phyloP scores from a whole-genome alignment of 2,329 filamentous ascomycete species.

The Alternaria angustiovoidea region DNA sequence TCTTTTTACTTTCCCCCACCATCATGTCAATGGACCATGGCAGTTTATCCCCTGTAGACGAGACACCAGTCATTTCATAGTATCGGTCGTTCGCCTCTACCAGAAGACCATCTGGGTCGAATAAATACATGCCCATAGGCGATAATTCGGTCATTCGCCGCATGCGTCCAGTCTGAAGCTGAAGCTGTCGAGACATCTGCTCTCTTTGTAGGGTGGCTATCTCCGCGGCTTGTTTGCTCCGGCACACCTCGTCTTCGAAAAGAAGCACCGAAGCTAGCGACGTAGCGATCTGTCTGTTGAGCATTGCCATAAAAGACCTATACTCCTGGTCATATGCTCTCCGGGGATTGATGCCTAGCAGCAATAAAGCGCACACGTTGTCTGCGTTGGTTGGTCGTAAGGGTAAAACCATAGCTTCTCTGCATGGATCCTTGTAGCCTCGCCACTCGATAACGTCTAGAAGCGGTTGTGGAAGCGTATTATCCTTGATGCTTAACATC shows the following conservation, averaged over 20 bases:
- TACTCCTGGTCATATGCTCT: slow-evolving; percentile 48
- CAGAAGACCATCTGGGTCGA: slow-evolving; percentile 52
- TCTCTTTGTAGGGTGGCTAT: slow-evolving; percentile 40
- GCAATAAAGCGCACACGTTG: slow-evolving; percentile 42
- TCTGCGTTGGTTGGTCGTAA: slow-evolving; percentile 41
- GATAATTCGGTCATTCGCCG: slow-evolving; percentile 47
- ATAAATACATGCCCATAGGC: slow-evolving; percentile 45
- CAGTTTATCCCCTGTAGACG: slow-evolving; percentile 49
- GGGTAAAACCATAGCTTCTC: slow-evolving; percentile 45
- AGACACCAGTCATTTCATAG: slow-evolving; percentile 58
- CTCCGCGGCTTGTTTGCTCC: slow-evolving; percentile 37
- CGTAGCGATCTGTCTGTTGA: slow-evolving; percentile 45
- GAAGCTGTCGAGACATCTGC: slow-evolving; percentile 37
- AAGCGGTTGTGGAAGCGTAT: slow-evolving; percentile 35
- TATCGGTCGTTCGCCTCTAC: slow-evolving; percentile 57
- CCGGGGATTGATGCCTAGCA: slow-evolving; percentile 45
- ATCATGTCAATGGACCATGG: slow-evolving; percentile 56
- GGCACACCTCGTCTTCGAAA: slow-evolving; percentile 44
- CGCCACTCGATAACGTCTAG: slow-evolving; percentile 44
- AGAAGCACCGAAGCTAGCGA: slow-evolving; percentile 45
- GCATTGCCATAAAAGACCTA: slow-evolving; percentile 38
- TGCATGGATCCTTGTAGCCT: slow-evolving; percentile 44
- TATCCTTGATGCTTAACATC: slow-evolving; percentile 36
- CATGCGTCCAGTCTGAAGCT: slow-evolving; percentile 44
- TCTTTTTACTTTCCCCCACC: slow-evolving; percentile 42